phyloP scores from a whole-genome alignment of 2,329 filamentous ascomycete species.

The Neonectria faginata region DNA sequence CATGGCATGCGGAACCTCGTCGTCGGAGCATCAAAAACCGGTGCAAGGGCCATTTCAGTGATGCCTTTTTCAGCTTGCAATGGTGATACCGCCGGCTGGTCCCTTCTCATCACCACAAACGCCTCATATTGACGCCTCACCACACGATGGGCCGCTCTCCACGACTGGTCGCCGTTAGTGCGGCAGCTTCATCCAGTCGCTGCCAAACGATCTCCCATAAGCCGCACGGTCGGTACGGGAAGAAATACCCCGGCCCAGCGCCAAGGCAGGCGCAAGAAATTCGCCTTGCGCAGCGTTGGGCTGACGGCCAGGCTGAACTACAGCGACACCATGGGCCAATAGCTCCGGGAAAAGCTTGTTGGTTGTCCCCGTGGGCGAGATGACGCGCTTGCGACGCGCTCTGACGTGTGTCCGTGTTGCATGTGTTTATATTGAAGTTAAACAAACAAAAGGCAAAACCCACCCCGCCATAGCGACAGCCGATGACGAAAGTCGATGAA shows the following conservation, averaged over 20 bases:
- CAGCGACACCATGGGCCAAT: slow-evolving; percentile 7
- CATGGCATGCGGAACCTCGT: slow-evolving; percentile 1
- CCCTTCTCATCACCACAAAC: slow-evolving; percentile 12
- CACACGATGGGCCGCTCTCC: slow-evolving; percentile 7
- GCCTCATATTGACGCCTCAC: slow-evolving; percentile 11
- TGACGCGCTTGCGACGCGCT: slow-evolving; percentile 11
- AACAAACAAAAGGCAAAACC: slow-evolving; percentile 10
- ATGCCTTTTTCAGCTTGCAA: slow-evolving; percentile 5
- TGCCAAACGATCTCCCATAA: slow-evolving; percentile 16
- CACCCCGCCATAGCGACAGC: slow-evolving; percentile 25
- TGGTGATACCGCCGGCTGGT: slow-evolving; percentile 13
- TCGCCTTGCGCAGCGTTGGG: slow-evolving; percentile 1
- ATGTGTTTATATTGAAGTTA: neutral
- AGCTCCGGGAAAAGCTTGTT: slow-evolving; percentile 4
- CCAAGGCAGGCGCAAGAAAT: slow-evolving; percentile 2
- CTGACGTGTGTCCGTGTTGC: neutral
- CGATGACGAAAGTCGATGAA: slow-evolving; percentile 35
- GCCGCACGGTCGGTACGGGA: slow-evolving; percentile 34
- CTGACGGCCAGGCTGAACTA: slow-evolving; percentile 4
- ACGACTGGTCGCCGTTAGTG: slow-evolving; percentile 4
- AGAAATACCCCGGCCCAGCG: neutral
- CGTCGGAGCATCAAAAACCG: neutral
- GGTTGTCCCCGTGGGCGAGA: slow-evolving; percentile 7
- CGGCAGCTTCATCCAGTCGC: neutral
- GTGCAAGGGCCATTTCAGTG: neutral